Conservation (phyloP, 495 filamentous ascomycete species). For the Podospora australis region DNA sequence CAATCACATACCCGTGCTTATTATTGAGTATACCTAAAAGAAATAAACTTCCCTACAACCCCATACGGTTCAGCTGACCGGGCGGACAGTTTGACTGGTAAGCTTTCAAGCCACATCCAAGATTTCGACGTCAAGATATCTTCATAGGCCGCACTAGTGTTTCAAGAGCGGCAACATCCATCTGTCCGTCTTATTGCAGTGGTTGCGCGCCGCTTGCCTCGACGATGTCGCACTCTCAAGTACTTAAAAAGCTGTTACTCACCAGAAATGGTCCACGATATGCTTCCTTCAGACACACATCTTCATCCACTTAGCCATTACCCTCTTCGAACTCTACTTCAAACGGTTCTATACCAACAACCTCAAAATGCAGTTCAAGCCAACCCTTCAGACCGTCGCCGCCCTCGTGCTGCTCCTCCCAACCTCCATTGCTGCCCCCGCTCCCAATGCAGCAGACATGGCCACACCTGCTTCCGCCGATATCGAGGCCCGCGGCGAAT, state of each 20-base stretch:
- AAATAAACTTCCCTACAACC: no score
- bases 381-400: background rate
- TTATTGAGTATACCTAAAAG: no score
- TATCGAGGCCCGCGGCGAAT: background rate
- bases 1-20: no score
- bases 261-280: background rate
- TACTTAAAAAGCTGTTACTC: background rate
- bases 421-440: background rate
- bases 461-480: background rate
- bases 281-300: background rate
- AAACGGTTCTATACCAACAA: background rate
- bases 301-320: background rate
- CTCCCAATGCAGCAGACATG: background rate
- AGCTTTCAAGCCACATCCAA: no score
- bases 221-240: background rate
- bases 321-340: background rate
- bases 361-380: background rate
- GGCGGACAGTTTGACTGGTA: no score
- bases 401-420: background rate
- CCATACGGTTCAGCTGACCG: no score
- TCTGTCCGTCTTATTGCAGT: background rate
- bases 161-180: background rate
- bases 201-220: no score
- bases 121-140: no score
- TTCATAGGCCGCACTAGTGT: background rate